Conservation (phyloP, 805 yeast species). For the Isabelozyma pseudorhagii region DNA sequence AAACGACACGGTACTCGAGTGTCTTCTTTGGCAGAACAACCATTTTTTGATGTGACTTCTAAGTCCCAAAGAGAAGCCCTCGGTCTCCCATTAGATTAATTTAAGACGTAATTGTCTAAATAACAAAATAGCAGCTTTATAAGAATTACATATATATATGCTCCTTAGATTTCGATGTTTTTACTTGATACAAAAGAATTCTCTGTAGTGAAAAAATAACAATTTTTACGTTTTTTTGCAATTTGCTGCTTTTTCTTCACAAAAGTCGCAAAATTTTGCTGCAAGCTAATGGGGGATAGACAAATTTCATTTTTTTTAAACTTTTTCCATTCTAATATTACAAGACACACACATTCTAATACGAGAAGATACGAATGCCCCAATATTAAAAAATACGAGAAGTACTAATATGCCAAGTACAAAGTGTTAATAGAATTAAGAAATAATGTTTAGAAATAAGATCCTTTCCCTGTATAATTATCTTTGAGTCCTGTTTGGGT, state of each 20-base stretch:
- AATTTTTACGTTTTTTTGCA: neutral
- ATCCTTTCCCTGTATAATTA: neutral
- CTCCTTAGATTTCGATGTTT: no score
- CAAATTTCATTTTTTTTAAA: neutral
- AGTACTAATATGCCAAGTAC: no score
- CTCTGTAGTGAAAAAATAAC: neutral
- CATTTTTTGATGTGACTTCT: conserved; percentile 48
- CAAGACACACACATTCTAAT: no score
- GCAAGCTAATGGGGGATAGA: neutral
- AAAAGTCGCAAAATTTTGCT: neutral
- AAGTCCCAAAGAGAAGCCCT: conserved; percentile 53
- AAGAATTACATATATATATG: no score
- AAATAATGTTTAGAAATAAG: neutral
- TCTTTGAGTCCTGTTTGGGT: neutral
- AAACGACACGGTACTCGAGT: conserved; percentile 51
- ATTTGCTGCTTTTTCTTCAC: neutral
- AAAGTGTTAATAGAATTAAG: no score
- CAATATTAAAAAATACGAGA: no score
- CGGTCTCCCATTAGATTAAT: conserved; percentile 23
- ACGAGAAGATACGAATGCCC: no score
- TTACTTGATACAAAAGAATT: no score
- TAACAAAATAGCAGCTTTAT: neutral
- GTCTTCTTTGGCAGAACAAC: conserved; percentile 50
- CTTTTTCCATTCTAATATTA: no score
- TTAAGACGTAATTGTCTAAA: neutral